Conservation (phyloP, 371 early-diverging fungal species). For the Mucor indicus region DNA sequence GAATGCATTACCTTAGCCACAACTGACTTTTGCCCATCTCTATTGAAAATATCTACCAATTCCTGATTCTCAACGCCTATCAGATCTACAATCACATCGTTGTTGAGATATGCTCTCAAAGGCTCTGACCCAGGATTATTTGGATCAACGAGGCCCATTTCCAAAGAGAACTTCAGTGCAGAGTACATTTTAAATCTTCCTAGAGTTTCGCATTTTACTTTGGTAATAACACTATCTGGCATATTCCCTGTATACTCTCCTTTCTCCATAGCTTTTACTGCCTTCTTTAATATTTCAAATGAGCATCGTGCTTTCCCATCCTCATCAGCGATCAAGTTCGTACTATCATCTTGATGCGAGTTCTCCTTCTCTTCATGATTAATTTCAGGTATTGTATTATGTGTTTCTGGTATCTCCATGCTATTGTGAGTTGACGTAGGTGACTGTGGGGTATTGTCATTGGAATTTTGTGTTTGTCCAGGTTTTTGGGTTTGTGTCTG, state of each 20-base stretch:
- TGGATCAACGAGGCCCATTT: conserved; percentile 4
- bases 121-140: background rate
- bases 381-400: too few relatives aligned
- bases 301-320: conserved; percentile 5
- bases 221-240: conserved; percentile 7
- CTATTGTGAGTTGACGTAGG: too few relatives aligned
- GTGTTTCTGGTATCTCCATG: too few relatives aligned
- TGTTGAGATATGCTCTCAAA: conserved; percentile 2
- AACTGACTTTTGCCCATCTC: background rate
- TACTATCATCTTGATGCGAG: too few relatives aligned
- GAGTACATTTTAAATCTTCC: background rate
- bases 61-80: background rate
- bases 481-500: too few relatives aligned
- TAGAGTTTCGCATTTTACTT: conserved; percentile 1
- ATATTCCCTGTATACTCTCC: background rate
- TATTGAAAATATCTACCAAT: background rate
- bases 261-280: conserved; percentile 1
- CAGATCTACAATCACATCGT: conserved; percentile 3
- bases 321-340: background rate
- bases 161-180: conserved; percentile 1
- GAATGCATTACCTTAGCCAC: background rate
- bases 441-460: too few relatives aligned
- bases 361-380: too few relatives aligned
- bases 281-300: conserved; percentile 5
- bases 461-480: too few relatives aligned